Conservation (phyloP, 495 filamentous ascomycete species). For the Talaromyces ruber region DNA sequence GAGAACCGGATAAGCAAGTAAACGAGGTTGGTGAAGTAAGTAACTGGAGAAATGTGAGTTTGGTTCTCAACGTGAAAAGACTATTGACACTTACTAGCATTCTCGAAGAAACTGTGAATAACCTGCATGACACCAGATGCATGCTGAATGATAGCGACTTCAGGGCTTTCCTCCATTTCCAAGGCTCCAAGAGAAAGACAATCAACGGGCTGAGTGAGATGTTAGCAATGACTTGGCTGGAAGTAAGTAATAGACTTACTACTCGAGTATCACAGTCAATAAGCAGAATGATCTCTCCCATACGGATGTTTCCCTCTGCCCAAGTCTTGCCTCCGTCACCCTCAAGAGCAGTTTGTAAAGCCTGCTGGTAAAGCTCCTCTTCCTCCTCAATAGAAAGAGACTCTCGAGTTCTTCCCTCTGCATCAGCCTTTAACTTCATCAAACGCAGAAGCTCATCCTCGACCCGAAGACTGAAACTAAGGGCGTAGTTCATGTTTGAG, state of each 20-base stretch:
- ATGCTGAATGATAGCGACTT: conserved; percentile 39
- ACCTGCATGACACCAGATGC: conserved; percentile 41
- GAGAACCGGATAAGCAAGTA: conserved; percentile 32
- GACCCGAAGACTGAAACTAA: conserved; percentile 49
- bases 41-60: conserved; percentile 11
- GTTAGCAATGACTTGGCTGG: neutral
- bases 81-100: conserved; percentile 14
- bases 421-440: conserved; percentile 19
- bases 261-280: conserved; percentile 74
- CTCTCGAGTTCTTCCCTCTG: conserved; percentile 18
- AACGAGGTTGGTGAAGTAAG: conserved; percentile 36
- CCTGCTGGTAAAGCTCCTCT: conserved; percentile 38
- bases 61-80: neutral
- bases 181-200: conserved; percentile 37
- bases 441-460: conserved; percentile 45
- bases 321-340: conserved; percentile 57
- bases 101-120: conserved; percentile 33
- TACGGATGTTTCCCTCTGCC: conserved; percentile 71
- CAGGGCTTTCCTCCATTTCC: conserved; percentile 37
- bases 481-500: conserved; percentile 64
- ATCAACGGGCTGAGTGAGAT: conserved; percentile 27
- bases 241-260: neutral
- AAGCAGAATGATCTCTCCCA: conserved; percentile 69
- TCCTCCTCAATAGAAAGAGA: conserved; percentile 40
- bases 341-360: conserved; percentile 40